Evolutionary conservation across 768 basidiomycete species (phyloP).

Genomic region (Rickenella mellea): DNA sequence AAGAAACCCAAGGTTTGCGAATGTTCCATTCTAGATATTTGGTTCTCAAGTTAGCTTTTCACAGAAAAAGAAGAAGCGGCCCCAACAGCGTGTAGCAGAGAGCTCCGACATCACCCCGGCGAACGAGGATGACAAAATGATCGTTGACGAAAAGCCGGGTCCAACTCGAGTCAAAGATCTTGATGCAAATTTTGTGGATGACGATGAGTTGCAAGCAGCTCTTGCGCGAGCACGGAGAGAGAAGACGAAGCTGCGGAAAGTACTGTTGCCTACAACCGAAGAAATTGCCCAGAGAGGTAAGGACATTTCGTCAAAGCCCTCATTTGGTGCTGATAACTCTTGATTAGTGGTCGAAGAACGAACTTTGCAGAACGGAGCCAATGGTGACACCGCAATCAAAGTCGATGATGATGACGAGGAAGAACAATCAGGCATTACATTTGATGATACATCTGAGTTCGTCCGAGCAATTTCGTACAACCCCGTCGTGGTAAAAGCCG

Average conservation of each 20-base stretch:
- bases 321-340: constrained; percentile 5
- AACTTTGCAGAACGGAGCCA: constrained; percentile 37
- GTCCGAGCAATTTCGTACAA: constrained; percentile 75
- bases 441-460: constrained; percentile 97
- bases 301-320: constrained; percentile 14
- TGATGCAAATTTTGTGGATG: constrained; percentile 89
- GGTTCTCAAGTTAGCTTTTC: neutral
- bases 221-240: constrained; percentile 79
- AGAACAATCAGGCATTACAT: constrained; percentile 55
- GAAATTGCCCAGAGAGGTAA: constrained; percentile 70
- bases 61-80: constrained; percentile 90
- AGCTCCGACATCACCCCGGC: constrained; percentile 36
- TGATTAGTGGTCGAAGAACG: constrained; percentile 55
- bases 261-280: constrained; percentile 53
- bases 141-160: constrained; percentile 69
- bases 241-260: constrained; percentile 69
- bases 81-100: constrained; percentile 55
- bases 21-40: neutral
- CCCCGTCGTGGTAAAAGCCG: constrained; percentile 42
- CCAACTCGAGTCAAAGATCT: constrained; percentile 62
- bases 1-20: constrained; percentile 79
- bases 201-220: constrained; percentile 94
- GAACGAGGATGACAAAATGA: constrained; percentile 52
- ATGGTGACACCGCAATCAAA: constrained; percentile 30
- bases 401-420: constrained; percentile 33